A percentile compares a stretch with the other conserved stretches of the same genome.
These are phyloP conservation scores for Tylopilus intermedius DNA, from an alignment of 768 basidiomycete genomes.

Conservation along the genomic window DNA sequence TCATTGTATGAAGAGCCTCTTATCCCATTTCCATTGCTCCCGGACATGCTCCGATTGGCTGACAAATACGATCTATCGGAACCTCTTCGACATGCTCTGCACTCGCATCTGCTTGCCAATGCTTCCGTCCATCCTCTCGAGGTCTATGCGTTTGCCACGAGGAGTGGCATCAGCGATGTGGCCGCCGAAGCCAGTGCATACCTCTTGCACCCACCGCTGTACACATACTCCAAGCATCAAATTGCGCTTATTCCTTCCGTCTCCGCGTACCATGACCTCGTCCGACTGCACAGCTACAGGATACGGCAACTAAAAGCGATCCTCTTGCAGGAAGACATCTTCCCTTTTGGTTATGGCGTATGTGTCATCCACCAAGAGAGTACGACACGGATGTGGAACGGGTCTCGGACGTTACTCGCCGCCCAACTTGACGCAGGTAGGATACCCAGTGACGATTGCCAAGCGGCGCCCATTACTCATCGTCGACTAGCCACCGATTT, in stretches of 20 bases:
- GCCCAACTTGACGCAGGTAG: constrained; percentile 52
- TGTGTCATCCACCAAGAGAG: constrained; percentile 49
- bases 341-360: constrained; percentile 67
- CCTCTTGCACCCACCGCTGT: constrained; percentile 49
- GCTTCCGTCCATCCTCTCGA: constrained; percentile 47
- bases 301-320: constrained; percentile 48
- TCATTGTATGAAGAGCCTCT: constrained; percentile 37
- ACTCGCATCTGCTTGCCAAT: constrained; percentile 51
- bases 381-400: constrained; percentile 48
- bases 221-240: constrained; percentile 47
- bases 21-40: constrained; percentile 63
- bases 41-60: constrained; percentile 49
- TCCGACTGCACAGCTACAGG: constrained; percentile 55
- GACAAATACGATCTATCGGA: constrained; percentile 64
- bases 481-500: constrained; percentile 52
- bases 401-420: constrained; percentile 41
- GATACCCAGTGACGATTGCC: not conserved
- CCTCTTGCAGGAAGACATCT: constrained; percentile 56
- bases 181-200: constrained; percentile 58
- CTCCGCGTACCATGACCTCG: constrained; percentile 58
- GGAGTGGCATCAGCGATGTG: constrained; percentile 39
- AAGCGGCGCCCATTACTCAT: constrained; percentile 7
- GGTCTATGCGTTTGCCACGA: constrained; percentile 55
- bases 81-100: constrained; percentile 38
- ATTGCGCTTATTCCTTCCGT: constrained; percentile 53